Percentiles rank a stretch among this genome's conserved stretches.
Conservation (phyloP, 2,329 filamentous ascomycete species). For the Calonectria montana region DNA sequence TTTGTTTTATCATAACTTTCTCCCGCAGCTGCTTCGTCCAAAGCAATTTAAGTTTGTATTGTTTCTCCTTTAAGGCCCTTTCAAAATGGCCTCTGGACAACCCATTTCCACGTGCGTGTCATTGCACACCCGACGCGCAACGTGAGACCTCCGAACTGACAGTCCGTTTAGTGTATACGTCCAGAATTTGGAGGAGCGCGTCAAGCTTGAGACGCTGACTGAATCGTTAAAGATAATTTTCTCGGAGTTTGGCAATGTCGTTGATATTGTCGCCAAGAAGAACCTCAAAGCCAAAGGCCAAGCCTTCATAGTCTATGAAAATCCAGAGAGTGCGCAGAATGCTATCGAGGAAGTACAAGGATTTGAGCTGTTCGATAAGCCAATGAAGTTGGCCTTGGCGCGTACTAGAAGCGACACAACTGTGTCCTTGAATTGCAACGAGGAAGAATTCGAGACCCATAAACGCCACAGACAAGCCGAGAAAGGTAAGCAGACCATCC, state of each 20-base stretch:
- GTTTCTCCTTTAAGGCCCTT: no score
- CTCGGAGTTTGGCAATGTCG: conserved; percentile 85
- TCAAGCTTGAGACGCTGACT: conserved; percentile 83
- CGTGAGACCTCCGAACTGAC: conserved; percentile 52
- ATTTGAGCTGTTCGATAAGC: conserved; percentile 93
- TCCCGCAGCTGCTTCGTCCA: no score
- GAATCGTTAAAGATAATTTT: conserved; percentile 82
- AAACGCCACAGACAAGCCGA: conserved; percentile 86
- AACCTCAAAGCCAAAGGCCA: conserved; percentile 95
- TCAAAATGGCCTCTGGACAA: conserved; percentile 52
- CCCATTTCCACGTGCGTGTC: conserved; percentile 78
- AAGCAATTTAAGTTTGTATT: no score
- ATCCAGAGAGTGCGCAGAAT: conserved; percentile 78
- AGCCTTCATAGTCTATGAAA: conserved; percentile 93
- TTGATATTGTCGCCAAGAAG: conserved; percentile 88
- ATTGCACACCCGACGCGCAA: conserved; percentile 75
- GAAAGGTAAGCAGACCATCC: conserved; percentile 75
- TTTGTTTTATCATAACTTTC: no score
- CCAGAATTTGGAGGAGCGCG: conserved; percentile 91
- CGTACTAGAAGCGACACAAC: conserved; percentile 89
- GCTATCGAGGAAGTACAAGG: conserved; percentile 92
- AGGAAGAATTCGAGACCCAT: conserved; percentile 87
- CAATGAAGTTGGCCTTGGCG: conserved; percentile 86
- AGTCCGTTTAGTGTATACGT: conserved; percentile 67
- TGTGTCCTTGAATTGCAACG: conserved; percentile 77